A percentile compares a stretch with the other conserved stretches of the same genome.
Evolutionary conservation across 352 stramenopile species (phyloP).

Genomic region (Aphanomyces euteiches): DNA sequence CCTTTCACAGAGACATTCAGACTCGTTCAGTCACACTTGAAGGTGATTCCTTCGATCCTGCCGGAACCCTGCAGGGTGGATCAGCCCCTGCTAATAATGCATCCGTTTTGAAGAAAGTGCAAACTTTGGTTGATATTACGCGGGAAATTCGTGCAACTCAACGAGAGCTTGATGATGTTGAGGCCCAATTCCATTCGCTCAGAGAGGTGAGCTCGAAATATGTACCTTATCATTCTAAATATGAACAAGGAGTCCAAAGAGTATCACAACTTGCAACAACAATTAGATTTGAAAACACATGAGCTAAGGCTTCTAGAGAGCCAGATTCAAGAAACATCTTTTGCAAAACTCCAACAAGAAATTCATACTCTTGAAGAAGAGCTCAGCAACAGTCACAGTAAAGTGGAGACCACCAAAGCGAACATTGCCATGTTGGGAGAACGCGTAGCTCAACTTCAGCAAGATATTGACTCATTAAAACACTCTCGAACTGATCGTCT

Average conservation of each 20-base stretch:
- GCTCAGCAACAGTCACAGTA: slow-evolving; percentile 60
- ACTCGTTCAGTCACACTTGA: slow-evolving; percentile 96
- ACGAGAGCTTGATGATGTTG: slow-evolving; percentile 50
- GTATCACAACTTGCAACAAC: slow-evolving; percentile 68
- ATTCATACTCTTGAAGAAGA: slow-evolving; percentile 65
- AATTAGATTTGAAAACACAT: slow-evolving; percentile 82
- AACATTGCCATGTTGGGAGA: slow-evolving; percentile 70
- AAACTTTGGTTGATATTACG: slow-evolving; percentile 71
- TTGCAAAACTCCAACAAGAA: slow-evolving; percentile 73
- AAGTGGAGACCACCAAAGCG: slow-evolving; percentile 58
- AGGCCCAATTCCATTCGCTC: slow-evolving; percentile 50
- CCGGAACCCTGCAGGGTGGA: slow-evolving; percentile 93
- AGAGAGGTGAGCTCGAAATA: slow-evolving; percentile 47
- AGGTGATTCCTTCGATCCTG: slow-evolving; percentile 97
- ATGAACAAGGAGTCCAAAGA: slow-evolving; percentile 51
- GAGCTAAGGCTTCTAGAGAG: slow-evolving; percentile 72
- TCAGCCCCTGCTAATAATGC: slow-evolving; percentile 72
- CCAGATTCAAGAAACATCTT: slow-evolving; percentile 72
- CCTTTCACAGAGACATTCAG: slow-evolving; percentile 90
- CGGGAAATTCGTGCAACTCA: slow-evolving; percentile 62
- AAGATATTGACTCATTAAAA: slow-evolving; percentile 79
- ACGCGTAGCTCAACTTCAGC: slow-evolving; percentile 66
- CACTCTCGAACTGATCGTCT: slow-evolving; percentile 78
- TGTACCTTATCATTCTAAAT: neutral
- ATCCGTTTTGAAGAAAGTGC: slow-evolving; percentile 75